phyloP scores from a whole-genome alignment of 2,329 filamentous ascomycete species.

The Xylariaceae sp. region DNA sequence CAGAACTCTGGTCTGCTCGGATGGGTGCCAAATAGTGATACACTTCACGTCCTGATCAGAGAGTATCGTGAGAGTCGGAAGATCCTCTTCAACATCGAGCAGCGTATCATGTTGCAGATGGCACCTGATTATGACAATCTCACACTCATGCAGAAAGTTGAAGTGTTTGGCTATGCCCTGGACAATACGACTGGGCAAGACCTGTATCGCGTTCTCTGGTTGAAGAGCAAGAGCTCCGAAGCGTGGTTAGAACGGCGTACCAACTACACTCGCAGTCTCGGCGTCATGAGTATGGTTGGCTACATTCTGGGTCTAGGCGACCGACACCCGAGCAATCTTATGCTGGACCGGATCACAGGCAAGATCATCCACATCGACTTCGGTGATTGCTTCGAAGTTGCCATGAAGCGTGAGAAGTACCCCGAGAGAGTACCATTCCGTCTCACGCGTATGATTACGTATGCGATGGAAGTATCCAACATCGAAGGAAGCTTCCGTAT shows the following conservation, averaged over 20 bases:
- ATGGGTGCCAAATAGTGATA: conserved; percentile 97
- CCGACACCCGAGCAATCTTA: conserved; percentile 93
- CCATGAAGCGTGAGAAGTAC: conserved; percentile 99
- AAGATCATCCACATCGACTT: conserved; percentile 99
- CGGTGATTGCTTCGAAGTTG: conserved; percentile 98
- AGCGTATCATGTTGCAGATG: conserved; percentile 99
- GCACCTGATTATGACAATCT: conserved; percentile 98
- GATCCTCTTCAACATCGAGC: conserved; percentile 97
- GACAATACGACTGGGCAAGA: conserved; percentile 99
- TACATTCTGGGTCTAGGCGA: conserved; percentile 97
- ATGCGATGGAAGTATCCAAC: conserved; percentile 99
- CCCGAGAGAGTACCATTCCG: conserved; percentile 97
- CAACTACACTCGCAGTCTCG: conserved; percentile 96
- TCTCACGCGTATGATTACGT: conserved; percentile 96
- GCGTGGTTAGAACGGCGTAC: conserved; percentile 95
- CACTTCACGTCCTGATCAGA: conserved; percentile 89
- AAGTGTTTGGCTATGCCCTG: conserved; percentile 97
- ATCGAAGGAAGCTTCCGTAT: conserved; percentile 98
- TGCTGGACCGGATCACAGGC: conserved; percentile 92
- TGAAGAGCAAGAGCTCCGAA: conserved; percentile 97
- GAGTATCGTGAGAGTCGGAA: conserved; percentile 97
- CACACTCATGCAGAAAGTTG: conserved; percentile 99
- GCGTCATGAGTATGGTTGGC: conserved; percentile 99
- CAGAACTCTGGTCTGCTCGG: conserved; percentile 93
- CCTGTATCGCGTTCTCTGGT: conserved; percentile 93